These are phyloP conservation scores for Cinnamomum chago DNA, from an alignment of 164 flowering plant species.

Conservation along the genomic window DNA sequence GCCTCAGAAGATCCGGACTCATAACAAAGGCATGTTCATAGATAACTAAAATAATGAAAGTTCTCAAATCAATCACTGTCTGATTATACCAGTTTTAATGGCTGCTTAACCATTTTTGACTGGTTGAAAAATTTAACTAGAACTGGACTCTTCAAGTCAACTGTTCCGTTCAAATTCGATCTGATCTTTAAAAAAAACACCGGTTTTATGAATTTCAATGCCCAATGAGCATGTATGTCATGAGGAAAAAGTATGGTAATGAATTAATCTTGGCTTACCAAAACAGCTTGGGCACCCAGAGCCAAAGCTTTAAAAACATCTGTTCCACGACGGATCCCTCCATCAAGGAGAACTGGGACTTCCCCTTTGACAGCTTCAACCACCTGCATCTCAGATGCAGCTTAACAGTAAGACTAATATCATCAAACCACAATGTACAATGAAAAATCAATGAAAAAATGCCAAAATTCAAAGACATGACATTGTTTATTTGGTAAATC, in stretches of 20 bases:
- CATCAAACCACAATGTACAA: background rate
- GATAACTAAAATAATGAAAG: too few relatives aligned
- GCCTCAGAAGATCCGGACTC: too few relatives aligned
- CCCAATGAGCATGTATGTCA: background rate
- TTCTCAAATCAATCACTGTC: too few relatives aligned
- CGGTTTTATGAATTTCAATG: background rate
- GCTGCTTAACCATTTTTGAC: too few relatives aligned
- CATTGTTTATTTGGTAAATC: background rate
- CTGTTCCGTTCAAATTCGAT: too few relatives aligned
- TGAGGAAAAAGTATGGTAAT: background rate
- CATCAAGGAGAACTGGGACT: constrained; percentile 73
- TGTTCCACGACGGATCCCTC: constrained; percentile 79
- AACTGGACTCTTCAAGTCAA: too few relatives aligned
- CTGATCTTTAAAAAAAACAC: background rate
- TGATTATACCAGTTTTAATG: too few relatives aligned
- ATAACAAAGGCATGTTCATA: too few relatives aligned
- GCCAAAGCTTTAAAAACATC: constrained; percentile 89
- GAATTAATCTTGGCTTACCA: constrained; percentile 32
- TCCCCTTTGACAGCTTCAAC: constrained; percentile 64
- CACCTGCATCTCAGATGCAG: constrained; percentile 27
- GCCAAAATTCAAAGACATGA: background rate
- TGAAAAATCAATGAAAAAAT: background rate
- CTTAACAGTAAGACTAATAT: background rate
- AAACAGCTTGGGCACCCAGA: constrained; percentile 82
- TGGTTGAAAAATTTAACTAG: too few relatives aligned